Evolutionary conservation across 768 basidiomycete genomes (phyloP).

Genomic region (Mrakia blollopis): DNA sequence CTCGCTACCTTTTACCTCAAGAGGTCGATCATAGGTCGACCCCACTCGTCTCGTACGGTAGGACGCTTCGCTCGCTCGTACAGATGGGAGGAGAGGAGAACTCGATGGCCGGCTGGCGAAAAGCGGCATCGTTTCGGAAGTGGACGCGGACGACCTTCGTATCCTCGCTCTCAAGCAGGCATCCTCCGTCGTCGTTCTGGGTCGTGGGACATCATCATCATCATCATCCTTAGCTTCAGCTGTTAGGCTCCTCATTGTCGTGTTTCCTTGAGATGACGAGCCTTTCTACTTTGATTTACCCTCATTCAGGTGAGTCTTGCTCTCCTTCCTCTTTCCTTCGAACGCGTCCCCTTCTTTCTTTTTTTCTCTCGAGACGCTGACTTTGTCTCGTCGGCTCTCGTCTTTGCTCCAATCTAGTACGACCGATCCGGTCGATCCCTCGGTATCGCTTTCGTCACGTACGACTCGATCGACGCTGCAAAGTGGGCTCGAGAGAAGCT

Average conservation of each 20-base stretch:
- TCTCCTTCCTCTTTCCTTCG: background rate
- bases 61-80: too few relatives aligned
- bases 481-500: slow-evolving; percentile 30
- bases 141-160: too few relatives aligned
- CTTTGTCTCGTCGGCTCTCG: too few relatives aligned
- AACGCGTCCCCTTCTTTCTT: too few relatives aligned
- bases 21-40: too few relatives aligned
- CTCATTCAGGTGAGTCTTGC: slow-evolving; percentile 19
- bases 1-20: too few relatives aligned
- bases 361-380: too few relatives aligned
- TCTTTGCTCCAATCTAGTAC: slow-evolving; percentile 10
- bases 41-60: too few relatives aligned
- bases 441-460: slow-evolving; percentile 28
- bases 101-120: too few relatives aligned
- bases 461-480: slow-evolving; percentile 18
- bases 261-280: slow-evolving; percentile 17
- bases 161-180: background rate
- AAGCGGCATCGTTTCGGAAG: too few relatives aligned
- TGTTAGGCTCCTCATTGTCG: background rate
- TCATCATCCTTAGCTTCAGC: background rate
- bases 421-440: slow-evolving; percentile 33
- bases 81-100: too few relatives aligned
- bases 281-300: slow-evolving; percentile 18
- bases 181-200: too few relatives aligned
- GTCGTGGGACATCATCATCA: background rate